Evolutionary conservation across 2,329 filamentous ascomycete species (phyloP).

Genomic region (Pleurostoma richardsiae): DNA sequence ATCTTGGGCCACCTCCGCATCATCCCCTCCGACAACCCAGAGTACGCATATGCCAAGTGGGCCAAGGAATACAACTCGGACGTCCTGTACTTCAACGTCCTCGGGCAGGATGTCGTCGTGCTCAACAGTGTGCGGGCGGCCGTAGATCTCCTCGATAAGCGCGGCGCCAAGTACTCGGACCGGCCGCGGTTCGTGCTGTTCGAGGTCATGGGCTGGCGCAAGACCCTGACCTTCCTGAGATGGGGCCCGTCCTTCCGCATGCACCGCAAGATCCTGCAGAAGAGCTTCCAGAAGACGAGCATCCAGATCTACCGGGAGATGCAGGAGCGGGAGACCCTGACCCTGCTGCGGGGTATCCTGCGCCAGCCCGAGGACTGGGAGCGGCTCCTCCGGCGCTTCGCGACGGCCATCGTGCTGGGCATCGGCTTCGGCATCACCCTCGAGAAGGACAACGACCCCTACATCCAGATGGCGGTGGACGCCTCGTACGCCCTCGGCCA

Average conservation of each 20-base stretch:
- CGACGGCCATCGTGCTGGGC: conserved; percentile 32
- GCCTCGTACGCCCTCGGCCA: conserved; percentile 7
- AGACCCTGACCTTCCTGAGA: conserved; percentile 38
- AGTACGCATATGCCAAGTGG: conserved; percentile 5
- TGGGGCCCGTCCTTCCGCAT: conserved; percentile 34
- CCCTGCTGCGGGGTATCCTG: conserved; percentile 22
- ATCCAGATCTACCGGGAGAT: conserved; percentile 15
- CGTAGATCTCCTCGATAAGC: conserved; percentile 30
- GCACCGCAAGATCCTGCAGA: conserved; percentile 38
- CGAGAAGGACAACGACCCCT: conserved; percentile 27
- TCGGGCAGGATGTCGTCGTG: conserved; percentile 28
- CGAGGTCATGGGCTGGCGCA: conserved; percentile 38
- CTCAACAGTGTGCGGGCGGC: conserved; percentile 29
- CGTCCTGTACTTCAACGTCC: conserved; percentile 25
- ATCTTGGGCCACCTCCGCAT: not conserved
- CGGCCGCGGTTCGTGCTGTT: conserved; percentile 31
- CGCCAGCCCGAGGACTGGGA: conserved; percentile 28
- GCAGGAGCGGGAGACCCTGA: conserved; percentile 21
- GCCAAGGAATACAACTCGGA: conserved; percentile 14
- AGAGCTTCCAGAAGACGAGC: conserved; percentile 32
- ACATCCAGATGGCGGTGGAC: conserved; percentile 28
- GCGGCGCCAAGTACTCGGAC: conserved; percentile 31
- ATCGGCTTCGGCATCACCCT: conserved; percentile 38
- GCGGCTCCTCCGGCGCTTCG: conserved; percentile 26
- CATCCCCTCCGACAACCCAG: not conserved